Evolutionary conservation across 2,329 filamentous ascomycete genomes (phyloP).

Genomic region (Neurospora sp.): DNA sequence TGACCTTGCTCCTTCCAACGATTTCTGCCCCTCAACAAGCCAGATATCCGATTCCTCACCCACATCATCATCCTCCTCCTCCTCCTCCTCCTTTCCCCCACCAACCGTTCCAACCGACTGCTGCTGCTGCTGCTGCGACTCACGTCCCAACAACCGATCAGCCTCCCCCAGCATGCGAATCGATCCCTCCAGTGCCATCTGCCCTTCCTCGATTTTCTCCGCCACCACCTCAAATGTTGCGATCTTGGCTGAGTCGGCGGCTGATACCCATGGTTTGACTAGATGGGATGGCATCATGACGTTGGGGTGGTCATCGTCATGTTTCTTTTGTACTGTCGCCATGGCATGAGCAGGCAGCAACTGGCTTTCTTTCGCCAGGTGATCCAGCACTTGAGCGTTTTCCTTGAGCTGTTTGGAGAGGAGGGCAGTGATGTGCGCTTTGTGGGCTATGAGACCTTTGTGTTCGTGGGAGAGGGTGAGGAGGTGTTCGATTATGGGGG

Average conservation of each 20-base stretch:
- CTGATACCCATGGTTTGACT: constrained; percentile 48
- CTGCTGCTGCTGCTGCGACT: constrained; percentile 1
- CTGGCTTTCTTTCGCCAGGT: constrained; percentile 52
- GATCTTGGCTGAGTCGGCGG: constrained; percentile 50
- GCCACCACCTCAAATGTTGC: constrained; percentile 46
- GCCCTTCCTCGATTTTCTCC: constrained; percentile 49
- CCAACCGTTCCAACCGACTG: background rate
- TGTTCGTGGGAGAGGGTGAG: constrained; percentile 45
- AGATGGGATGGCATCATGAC: constrained; percentile 18
- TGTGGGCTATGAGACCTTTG: constrained; percentile 47
- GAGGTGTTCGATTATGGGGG: constrained; percentile 28
- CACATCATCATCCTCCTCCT: constrained; percentile 17
- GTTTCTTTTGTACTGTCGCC: constrained; percentile 26
- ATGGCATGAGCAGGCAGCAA: constrained; percentile 43
- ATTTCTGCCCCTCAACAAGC: constrained; percentile 25
- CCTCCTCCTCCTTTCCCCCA: background rate
- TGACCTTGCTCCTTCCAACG: constrained; percentile 11
- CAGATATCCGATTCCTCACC: constrained; percentile 25
- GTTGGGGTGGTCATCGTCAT: background rate
- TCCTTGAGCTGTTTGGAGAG: constrained; percentile 43
- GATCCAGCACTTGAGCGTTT: constrained; percentile 38
- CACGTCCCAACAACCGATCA: constrained; percentile 35
- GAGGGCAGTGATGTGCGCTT: constrained; percentile 42
- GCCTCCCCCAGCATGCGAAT: constrained; percentile 40
- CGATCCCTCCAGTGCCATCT: constrained; percentile 43